Evolutionary conservation across 2,329 filamentous ascomycete species (phyloP).

Genomic region (Aspergillus piperis): DNA sequence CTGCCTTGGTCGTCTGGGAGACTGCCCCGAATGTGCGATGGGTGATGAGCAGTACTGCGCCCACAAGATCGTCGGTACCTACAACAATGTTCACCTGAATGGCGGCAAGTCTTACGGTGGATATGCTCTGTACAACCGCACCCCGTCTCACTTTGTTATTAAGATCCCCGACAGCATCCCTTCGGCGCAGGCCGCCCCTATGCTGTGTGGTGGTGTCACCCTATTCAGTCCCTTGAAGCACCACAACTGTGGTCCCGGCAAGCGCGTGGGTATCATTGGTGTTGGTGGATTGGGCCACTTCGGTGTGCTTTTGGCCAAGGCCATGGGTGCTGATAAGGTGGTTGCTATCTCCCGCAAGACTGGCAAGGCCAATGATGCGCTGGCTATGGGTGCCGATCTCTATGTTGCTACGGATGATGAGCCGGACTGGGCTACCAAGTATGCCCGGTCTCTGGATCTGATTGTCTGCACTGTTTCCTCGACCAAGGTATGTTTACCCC

Average conservation of each 20-base stretch:
- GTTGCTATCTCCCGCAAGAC: slow-evolving; percentile 57
- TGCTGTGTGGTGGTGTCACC: slow-evolving; percentile 79
- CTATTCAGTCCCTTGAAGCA: slow-evolving; percentile 69
- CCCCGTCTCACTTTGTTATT: slow-evolving; percentile 59
- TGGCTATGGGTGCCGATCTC: slow-evolving; percentile 57
- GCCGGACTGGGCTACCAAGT: slow-evolving; percentile 53
- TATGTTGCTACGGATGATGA: slow-evolving; percentile 61
- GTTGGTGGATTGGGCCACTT: slow-evolving; percentile 76
- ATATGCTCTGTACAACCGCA: slow-evolving; percentile 59
- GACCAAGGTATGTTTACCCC: slow-evolving; percentile 41
- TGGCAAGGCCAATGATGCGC: slow-evolving; percentile 55
- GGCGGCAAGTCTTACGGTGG: slow-evolving; percentile 68
- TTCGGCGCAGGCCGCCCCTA: slow-evolving; percentile 62
- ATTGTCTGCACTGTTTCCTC: slow-evolving; percentile 60
- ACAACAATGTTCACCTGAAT: slow-evolving; percentile 42
- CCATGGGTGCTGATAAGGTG: slow-evolving; percentile 67
- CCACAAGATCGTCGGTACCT: slow-evolving; percentile 33
- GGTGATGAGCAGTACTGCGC: slow-evolving; percentile 44
- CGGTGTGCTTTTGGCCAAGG: slow-evolving; percentile 69
- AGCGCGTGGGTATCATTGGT: slow-evolving; percentile 70
- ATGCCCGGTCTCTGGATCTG: slow-evolving; percentile 54
- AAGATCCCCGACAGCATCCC: slow-evolving; percentile 57
- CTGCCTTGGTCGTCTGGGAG: slow-evolving; percentile 47
- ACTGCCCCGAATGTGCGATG: slow-evolving; percentile 57
- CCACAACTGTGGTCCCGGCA: slow-evolving; percentile 69